These are phyloP conservation scores for Hypoxylon subgilvum DNA, from an alignment of 495 filamentous ascomycete species.

Conservation along the genomic window DNA sequence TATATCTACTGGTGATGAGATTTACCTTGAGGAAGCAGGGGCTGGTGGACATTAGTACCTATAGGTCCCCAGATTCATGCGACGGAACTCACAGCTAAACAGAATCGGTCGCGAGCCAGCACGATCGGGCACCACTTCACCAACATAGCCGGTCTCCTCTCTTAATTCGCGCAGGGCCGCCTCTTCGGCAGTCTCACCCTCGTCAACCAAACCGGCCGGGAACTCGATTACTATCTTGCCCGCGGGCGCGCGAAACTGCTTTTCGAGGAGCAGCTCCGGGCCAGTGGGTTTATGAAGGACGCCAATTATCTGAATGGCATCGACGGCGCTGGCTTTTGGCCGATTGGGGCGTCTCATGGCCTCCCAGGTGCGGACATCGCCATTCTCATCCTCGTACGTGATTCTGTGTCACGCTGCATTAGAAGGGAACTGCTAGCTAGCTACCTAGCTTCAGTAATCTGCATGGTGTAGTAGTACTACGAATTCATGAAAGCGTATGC, in stretches of 20 bases:
- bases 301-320: constrained; percentile 79
- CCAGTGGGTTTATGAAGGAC: constrained; percentile 62
- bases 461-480: no score
- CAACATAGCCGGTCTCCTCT: constrained; percentile 83
- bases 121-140: constrained; percentile 51
- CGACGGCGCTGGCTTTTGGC: constrained; percentile 65
- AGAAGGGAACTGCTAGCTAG: no score
- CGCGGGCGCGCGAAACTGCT: constrained; percentile 79
- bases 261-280: constrained; percentile 68
- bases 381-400: constrained; percentile 67
- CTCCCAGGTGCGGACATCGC: constrained; percentile 70
- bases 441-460: no score
- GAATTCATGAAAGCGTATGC: no score
- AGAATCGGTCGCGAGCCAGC: constrained; percentile 63
- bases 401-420: constrained; percentile 50
- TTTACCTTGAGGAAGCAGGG: constrained; percentile 46
- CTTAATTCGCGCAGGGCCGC: constrained; percentile 76
- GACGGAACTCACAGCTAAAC: constrained; percentile 68
- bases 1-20: background rate
- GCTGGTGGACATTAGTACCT: constrained; percentile 26
- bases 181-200: constrained; percentile 69
- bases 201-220: constrained; percentile 76
- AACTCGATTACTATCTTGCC: constrained; percentile 73
- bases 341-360: constrained; percentile 69
- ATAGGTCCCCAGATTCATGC: background rate